Evolutionary conservation across 192 early-diverging fungal genomes (phyloP), one percentile per base, ranked within the genome.

Genomic region (Coemansia sp.): DNA sequence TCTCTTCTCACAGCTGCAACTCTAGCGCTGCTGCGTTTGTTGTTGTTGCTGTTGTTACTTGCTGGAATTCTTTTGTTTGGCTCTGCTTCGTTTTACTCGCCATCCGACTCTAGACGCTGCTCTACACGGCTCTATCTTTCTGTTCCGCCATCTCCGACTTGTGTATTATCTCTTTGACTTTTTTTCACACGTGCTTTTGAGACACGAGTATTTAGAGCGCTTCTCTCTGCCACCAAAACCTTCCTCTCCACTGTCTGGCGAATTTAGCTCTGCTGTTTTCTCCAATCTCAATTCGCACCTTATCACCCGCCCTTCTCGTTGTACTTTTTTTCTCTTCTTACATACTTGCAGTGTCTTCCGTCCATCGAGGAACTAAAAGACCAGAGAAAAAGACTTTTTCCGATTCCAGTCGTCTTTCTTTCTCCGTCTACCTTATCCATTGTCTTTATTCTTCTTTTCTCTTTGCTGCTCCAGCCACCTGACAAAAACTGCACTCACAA

Each of bases 131-230:
- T 59, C 39, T 59, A 39, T 59, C 57, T 40, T 59, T 38, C 39
- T 59, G 11, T 38, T 40, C 57, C 38, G 7, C 38, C 12, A 9
- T 8, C 11, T 40, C n/a, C 32, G n/a, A 39, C 25, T 40, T 59
- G 57, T 59, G 39, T 59, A 39, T 41, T 22, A 59, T 16, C 57
- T 41, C 57, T 54, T 54, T 38, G 57, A 59, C 57, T 56, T 54
- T 25, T 25, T 59, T 59, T 41, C 57, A 40, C 57, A 59, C 57
- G 57, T 59, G 57, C 25, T 59, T 59, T 41, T 59, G 53, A 66
- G 55, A 59, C 55, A 57, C 54, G 44, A 25, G 51, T 54, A 25
- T 54, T 25, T 54, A 6, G 48, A 50, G 13, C n/a, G 41, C 13
- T 55, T 49, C 19, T 32, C 42, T 55, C 41, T 53, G 48, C 38